Evolutionary conservation across 192 early-diverging fungal species (phyloP), one percentile per base, ranked within the genome.

Genomic region (Dissophora globulifera): DNA sequence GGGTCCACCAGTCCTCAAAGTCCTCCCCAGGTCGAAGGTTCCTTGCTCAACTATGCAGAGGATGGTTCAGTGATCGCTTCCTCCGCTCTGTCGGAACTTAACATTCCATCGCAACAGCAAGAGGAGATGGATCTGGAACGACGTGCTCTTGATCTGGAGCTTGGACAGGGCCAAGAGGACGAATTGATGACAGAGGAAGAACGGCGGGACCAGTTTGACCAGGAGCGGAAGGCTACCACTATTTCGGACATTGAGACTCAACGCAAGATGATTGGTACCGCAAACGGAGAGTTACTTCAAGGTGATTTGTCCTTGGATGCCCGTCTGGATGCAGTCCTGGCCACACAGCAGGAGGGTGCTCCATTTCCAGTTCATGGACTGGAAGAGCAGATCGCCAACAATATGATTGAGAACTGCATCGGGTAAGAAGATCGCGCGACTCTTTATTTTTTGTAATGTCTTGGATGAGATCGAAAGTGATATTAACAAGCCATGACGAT

Each of bases 341-440:
- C 69, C 0, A 52, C 64, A 5, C 64, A 75, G n/a, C 69, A 68
- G 17, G 58, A 72, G 16, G 66, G 61, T 0, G 19, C 46, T 0
- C 62, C 51, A 3, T 91, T 88, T 52, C 90, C 90, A 2, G 76
- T 93, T 17, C 59, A 80, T 57, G 86, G 86, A 1, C 82, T 93
- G 16, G 87, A 90, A 50, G 86, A 89, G 49, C 57, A 86, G 40
- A 82, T 89, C 25, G 91, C 91, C 10, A 84, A 93, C 69, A 89
- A 92, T 59, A 93, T 93, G 91, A 87, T 93, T 30, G 91, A 93
- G 69, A 91, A 91, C 74, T 91, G 89, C 58, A 79, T 91, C 15
- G 90, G 90, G 83, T 89, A 45, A 45, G 13, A 10, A 40, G 38
- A 45, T 13, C 20, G 23, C 45, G 0, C 22, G 16, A 41, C 30